Evolutionary conservation across 208 protist species (phyloP).

Genomic region (Leishmania braziliensis): DNA sequence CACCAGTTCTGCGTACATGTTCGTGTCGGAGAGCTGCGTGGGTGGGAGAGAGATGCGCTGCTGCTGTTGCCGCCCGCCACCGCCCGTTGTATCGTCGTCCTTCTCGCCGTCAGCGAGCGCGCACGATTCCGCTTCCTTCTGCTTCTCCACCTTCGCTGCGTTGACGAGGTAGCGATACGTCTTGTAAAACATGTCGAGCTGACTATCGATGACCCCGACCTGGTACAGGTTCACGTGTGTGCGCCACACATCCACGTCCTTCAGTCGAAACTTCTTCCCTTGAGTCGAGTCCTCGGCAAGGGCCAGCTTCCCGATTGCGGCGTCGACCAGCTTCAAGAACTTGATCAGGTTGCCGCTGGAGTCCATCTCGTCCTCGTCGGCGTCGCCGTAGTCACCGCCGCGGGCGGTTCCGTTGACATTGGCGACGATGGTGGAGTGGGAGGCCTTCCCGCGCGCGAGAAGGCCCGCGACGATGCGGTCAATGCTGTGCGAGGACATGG

Average conservation of each 20-base stretch:
- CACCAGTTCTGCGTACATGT: slow-evolving; percentile 42
- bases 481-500: slow-evolving; percentile 18
- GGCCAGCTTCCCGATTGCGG: slow-evolving; percentile 46
- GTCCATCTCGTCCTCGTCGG: slow-evolving; percentile 34
- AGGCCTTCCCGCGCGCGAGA: slow-evolving; percentile 28
- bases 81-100: not conserved
- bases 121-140: not conserved
- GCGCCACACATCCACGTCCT: slow-evolving; percentile 49
- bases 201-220: slow-evolving; percentile 33
- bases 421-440: slow-evolving; percentile 25
- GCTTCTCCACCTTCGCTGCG: not conserved
- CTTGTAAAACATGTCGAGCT: slow-evolving; percentile 35
- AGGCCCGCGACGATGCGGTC: slow-evolving; percentile 33
- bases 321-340: slow-evolving; percentile 26
- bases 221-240: slow-evolving; percentile 55
- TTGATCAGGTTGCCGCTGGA: slow-evolving; percentile 27
- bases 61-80: slow-evolving; percentile 1
- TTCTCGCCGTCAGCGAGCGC: not conserved
- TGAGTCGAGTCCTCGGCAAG: slow-evolving; percentile 26
- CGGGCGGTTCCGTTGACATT: slow-evolving; percentile 22
- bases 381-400: slow-evolving; percentile 27
- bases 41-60: slow-evolving; percentile 21
- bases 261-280: slow-evolving; percentile 53
- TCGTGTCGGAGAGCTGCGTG: slow-evolving; percentile 21
- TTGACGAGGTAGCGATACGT: slow-evolving; percentile 30